phyloP scores from a whole-genome alignment of 1,284 basidiomycete species.

The Bothia castanella region DNA sequence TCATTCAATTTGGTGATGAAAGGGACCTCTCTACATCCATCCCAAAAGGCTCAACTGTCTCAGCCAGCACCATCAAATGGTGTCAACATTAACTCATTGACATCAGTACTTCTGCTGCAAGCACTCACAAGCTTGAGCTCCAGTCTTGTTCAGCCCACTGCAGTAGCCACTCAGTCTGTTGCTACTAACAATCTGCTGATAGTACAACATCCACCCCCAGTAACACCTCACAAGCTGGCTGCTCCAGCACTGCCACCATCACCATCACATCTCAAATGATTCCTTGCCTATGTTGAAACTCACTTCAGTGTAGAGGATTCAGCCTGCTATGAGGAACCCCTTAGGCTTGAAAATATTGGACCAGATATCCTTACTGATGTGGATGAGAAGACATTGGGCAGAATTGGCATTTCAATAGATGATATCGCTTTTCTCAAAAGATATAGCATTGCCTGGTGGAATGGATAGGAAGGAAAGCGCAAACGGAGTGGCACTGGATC shows the following conservation, averaged over 20 bases:
- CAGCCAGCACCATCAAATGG: neutral
- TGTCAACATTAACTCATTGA: constrained; percentile 1
- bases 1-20: constrained; percentile 5
- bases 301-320: neutral
- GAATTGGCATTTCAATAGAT: constrained; percentile 1
- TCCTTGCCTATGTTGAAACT: constrained; percentile 12
- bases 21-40: neutral
- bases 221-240: too few relatives aligned
- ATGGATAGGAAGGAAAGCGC: constrained; percentile 12
- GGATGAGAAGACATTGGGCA: neutral
- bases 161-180: neutral
- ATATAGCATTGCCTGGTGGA: constrained; percentile 12
- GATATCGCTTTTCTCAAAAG: constrained; percentile 18
- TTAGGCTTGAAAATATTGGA: constrained; percentile 6
- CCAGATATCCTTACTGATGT: constrained; percentile 13
- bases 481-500: constrained; percentile 2
- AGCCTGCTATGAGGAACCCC: neutral
- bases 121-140: neutral
- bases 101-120: constrained; percentile 4
- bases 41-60: neutral
- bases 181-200: too few relatives aligned
- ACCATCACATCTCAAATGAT: too few relatives aligned
- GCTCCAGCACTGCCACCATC: too few relatives aligned
- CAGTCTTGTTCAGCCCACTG: neutral
- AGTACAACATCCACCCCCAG: too few relatives aligned